Evolutionary conservation across 164 flowering plant genomes (phyloP).

Genomic region (Liquidambar formosana): DNA sequence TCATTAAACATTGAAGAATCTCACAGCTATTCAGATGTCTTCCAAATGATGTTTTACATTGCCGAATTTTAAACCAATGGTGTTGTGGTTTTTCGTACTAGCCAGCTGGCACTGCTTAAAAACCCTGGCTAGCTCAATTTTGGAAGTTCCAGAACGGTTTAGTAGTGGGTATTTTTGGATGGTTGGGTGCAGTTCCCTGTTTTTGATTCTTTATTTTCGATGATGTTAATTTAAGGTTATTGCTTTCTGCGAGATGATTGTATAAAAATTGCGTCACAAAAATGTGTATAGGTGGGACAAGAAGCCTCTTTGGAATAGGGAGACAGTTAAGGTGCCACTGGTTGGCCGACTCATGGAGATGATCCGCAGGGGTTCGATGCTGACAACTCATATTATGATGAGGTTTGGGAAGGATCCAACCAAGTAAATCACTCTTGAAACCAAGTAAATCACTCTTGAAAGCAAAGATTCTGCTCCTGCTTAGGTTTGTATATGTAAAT

Average conservation of each 20-base stretch:
- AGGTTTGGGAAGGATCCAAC: conserved; percentile 80
- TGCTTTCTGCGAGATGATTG: not conserved
- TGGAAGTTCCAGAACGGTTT: too few relatives aligned
- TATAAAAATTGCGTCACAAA: not conserved
- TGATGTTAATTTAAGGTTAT: not conserved
- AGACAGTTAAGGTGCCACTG: conserved; percentile 61
- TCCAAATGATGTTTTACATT: too few relatives aligned
- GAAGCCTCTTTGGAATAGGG: conserved; percentile 71
- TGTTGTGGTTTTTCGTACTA: too few relatives aligned
- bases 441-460: conserved; percentile 15
- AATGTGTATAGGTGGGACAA: conserved; percentile 72
- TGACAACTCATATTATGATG: conserved; percentile 78
- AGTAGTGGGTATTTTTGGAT: too few relatives aligned
- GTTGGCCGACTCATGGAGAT: conserved; percentile 57
- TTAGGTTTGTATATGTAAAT: not conserved
- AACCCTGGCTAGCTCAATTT: too few relatives aligned
- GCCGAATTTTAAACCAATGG: too few relatives aligned
- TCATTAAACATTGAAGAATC: too few relatives aligned
- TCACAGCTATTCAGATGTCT: too few relatives aligned
- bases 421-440: conserved; percentile 16
- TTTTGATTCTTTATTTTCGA: not conserved
- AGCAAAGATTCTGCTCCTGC: not conserved
- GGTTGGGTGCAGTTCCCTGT: too few relatives aligned
- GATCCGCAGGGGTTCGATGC: conserved; percentile 65
- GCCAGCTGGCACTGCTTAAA: too few relatives aligned